phyloP scores from a whole-genome alignment of 345 rosid genomes.

The Clausena lansium region DNA sequence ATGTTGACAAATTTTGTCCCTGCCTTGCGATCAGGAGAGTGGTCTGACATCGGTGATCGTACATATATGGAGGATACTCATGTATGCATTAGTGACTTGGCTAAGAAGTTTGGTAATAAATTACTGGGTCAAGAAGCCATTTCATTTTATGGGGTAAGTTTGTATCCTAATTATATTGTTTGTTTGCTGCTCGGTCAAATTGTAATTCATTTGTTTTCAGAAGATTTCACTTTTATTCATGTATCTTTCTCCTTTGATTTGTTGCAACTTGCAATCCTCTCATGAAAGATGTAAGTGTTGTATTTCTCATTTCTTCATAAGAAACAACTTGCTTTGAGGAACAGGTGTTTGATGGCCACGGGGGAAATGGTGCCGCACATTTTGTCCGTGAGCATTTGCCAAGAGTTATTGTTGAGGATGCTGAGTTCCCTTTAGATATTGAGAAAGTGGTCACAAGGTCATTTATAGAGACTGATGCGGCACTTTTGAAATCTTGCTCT shows the following conservation, averaged over 20 bases:
- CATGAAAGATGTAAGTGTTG: background rate
- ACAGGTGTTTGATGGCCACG: slow-evolving; percentile 92
- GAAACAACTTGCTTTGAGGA: slow-evolving; percentile 6
- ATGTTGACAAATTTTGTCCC: slow-evolving; percentile 42
- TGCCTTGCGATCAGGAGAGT: slow-evolving; percentile 70
- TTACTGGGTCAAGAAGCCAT: slow-evolving; percentile 35
- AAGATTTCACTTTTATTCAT: background rate
- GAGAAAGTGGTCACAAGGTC: slow-evolving; percentile 67
- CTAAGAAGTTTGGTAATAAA: slow-evolving; percentile 43
- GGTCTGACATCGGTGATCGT: slow-evolving; percentile 70
- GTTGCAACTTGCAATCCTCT: background rate
- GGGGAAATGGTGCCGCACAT: slow-evolving; percentile 67
- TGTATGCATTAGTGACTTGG: slow-evolving; percentile 69
- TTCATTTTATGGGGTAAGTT: slow-evolving; percentile 77
- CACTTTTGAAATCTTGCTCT: slow-evolving; percentile 56
- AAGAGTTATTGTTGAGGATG: slow-evolving; percentile 72
- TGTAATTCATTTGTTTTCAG: background rate
- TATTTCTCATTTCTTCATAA: background rate
- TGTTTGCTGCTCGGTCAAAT: background rate
- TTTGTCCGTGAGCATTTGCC: slow-evolving; percentile 81
- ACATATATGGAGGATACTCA: slow-evolving; percentile 76
- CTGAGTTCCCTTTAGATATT: slow-evolving; percentile 66
- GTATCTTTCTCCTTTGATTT: background rate
- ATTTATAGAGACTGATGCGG: slow-evolving; percentile 72
- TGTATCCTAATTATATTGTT: background rate